A percentile compares a stretch with the other conserved stretches of the same genome.
These are phyloP conservation scores for Cryptococcus sp. DNA, from an alignment of 1,284 basidiomycete genomes.

Conservation along the genomic window DNA sequence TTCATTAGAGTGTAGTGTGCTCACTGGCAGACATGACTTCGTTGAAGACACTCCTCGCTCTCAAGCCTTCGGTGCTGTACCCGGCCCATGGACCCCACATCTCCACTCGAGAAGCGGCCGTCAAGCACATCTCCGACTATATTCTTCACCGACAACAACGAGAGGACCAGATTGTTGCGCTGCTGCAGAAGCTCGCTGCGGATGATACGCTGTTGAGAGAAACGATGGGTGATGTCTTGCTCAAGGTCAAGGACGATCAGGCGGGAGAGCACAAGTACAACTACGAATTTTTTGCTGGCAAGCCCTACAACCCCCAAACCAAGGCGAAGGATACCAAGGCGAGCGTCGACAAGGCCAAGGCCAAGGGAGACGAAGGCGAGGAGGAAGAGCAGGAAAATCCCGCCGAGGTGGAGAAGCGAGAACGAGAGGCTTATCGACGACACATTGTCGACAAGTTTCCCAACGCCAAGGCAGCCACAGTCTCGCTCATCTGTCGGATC, in stretches of 20 bases:
- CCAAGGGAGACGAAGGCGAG: not conserved
- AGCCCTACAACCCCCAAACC: constrained; percentile 11
- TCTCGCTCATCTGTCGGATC: constrained; percentile 26
- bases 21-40: constrained; percentile 30
- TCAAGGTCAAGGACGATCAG: constrained; percentile 3
- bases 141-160: constrained; percentile 75
- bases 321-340: constrained; percentile 4
- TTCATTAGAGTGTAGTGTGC: constrained; percentile 8
- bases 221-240: not conserved
- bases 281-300: constrained; percentile 12
- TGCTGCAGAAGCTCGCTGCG: constrained; percentile 12
- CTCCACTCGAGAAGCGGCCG: not conserved
- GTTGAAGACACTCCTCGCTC: constrained; percentile 36
- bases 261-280: constrained; percentile 6
- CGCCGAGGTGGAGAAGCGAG: constrained; percentile 4
- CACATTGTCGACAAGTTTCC: constrained; percentile 4
- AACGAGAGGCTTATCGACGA: not conserved
- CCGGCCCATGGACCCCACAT: constrained; percentile 79
- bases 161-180: constrained; percentile 62
- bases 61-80: constrained; percentile 54
- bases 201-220: not conserved
- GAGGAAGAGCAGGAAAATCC: not conserved
- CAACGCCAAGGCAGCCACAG: constrained; percentile 5
- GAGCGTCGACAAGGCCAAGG: not conserved
- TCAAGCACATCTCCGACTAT: constrained; percentile 59